Evolutionary conservation across 306 rosid species (phyloP).

Genomic region (Cyamopsis tetragonoloba): DNA sequence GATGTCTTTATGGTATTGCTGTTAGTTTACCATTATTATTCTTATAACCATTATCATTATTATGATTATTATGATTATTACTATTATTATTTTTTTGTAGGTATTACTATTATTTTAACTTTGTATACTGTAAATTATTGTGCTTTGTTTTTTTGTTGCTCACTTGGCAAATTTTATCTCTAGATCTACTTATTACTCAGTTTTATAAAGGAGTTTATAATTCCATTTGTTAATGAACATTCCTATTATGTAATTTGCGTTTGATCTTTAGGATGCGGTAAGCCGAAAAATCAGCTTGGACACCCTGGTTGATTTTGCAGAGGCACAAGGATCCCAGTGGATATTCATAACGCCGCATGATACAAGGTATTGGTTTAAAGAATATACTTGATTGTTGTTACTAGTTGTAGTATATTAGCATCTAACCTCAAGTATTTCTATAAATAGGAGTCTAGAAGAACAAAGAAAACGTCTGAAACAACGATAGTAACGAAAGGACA

Average conservation of each 20-base stretch:
- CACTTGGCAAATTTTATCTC: neutral
- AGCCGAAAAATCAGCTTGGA: constrained; percentile 94
- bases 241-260: constrained; percentile 8
- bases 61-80: too few relatives aligned
- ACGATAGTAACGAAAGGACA: too few relatives aligned
- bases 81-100: too few relatives aligned
- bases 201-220: neutral
- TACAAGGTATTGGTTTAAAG: constrained; percentile 55
- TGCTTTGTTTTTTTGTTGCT: neutral
- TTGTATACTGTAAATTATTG: neutral
- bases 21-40: too few relatives aligned
- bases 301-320: constrained; percentile 78
- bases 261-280: constrained; percentile 74
- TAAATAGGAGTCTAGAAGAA: too few relatives aligned
- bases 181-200: neutral
- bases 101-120: neutral
- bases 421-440: too few relatives aligned
- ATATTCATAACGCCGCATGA: constrained; percentile 92
- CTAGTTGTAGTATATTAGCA: too few relatives aligned
- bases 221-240: neutral
- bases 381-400: neutral
- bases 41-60: too few relatives aligned
- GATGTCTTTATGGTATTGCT: constrained; percentile 85
- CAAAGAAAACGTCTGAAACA: too few relatives aligned
- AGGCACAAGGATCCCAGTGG: constrained; percentile 93